Percentiles rank a stretch among this genome's conserved stretches.
Conservation (phyloP, 331 rosid species). For the Ulmus americana region DNA sequence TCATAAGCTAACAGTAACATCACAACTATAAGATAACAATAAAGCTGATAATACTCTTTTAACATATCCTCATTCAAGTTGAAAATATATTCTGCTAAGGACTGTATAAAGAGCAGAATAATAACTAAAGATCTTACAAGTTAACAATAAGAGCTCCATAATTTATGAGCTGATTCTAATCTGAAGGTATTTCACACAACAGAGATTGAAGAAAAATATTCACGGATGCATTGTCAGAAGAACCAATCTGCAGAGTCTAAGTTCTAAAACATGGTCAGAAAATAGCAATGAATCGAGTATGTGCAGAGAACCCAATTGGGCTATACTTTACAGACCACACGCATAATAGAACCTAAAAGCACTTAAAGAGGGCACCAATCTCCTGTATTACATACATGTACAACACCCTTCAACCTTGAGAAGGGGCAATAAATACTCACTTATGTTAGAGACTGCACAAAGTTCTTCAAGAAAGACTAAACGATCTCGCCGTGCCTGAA, state of each 20-base stretch:
- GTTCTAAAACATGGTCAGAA: constrained; percentile 36
- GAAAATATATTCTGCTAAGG: too few species aligned
- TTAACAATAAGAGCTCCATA: constrained; percentile 4
- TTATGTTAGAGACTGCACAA: constrained; percentile 48
- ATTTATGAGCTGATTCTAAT: not conserved
- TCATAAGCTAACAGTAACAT: too few species aligned
- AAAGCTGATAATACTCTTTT: too few species aligned
- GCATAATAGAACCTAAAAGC: constrained; percentile 48
- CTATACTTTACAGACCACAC: constrained; percentile 74
- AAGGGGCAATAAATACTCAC: constrained; percentile 45
- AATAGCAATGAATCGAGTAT: constrained; percentile 40
- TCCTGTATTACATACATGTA: constrained; percentile 80
- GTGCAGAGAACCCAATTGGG: constrained; percentile 66
- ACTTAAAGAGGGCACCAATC: constrained; percentile 57
- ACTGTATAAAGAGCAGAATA: too few species aligned
- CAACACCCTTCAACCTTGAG: constrained; percentile 61
- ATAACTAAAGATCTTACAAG: not conserved
- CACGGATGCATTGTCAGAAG: constrained; percentile 19
- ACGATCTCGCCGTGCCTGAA: constrained; percentile 87
- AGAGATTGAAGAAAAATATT: constrained; percentile 21
- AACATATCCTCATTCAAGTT: too few species aligned
- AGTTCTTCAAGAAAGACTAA: constrained; percentile 41
- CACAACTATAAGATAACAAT: too few species aligned
- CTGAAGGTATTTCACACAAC: constrained; percentile 26
- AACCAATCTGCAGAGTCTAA: constrained; percentile 32